A percentile compares a stretch with the other conserved stretches of the same genome.
These are phyloP conservation scores for Cyanodermella asteris DNA, from an alignment of 2,329 filamentous ascomycete species.

Conservation along the genomic window DNA sequence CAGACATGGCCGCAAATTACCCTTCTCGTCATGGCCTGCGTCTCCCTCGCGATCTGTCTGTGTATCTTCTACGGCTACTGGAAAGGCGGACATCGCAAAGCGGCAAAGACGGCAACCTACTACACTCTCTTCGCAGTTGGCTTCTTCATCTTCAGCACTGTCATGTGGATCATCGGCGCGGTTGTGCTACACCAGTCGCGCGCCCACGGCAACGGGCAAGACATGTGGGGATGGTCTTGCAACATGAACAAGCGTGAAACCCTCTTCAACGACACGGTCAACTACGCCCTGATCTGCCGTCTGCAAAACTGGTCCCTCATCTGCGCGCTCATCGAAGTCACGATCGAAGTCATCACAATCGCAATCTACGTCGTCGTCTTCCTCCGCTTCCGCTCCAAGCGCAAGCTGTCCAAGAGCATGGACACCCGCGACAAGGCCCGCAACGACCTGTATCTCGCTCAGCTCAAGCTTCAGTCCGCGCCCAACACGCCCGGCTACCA, in stretches of 20 bases:
- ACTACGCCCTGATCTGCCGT: conserved; percentile 80
- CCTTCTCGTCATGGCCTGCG: conserved; percentile 53
- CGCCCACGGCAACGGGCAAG: conserved; percentile 51
- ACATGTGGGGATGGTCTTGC: conserved; percentile 98
- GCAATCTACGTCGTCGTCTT: conserved; percentile 84
- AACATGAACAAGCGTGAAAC: conserved; percentile 63
- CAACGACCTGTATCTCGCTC: conserved; percentile 81
- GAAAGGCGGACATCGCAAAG: conserved; percentile 65
- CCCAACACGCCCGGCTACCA: conserved; percentile 84
- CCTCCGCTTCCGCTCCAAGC: conserved; percentile 94
- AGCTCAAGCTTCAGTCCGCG: conserved; percentile 64
- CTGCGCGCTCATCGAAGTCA: conserved; percentile 91
- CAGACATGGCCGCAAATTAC: conserved; percentile 77
- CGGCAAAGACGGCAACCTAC: conserved; percentile 85
- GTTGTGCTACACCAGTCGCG: conserved; percentile 62
- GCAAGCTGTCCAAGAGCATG: conserved; percentile 90
- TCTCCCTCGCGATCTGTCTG: conserved; percentile 63
- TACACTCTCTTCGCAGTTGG: conserved; percentile 85
- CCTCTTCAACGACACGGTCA: conserved; percentile 57
- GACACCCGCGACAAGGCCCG: conserved; percentile 82
- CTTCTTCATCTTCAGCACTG: conserved; percentile 81
- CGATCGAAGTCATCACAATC: conserved; percentile 80
- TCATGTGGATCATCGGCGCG: conserved; percentile 80
- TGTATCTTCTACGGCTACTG: conserved; percentile 69
- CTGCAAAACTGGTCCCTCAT: conserved; percentile 91